These are phyloP conservation scores for Tillandsia fasciculata DNA, from an alignment of 176 grass and related monocot genomes.

Conservation along the genomic window DNA sequence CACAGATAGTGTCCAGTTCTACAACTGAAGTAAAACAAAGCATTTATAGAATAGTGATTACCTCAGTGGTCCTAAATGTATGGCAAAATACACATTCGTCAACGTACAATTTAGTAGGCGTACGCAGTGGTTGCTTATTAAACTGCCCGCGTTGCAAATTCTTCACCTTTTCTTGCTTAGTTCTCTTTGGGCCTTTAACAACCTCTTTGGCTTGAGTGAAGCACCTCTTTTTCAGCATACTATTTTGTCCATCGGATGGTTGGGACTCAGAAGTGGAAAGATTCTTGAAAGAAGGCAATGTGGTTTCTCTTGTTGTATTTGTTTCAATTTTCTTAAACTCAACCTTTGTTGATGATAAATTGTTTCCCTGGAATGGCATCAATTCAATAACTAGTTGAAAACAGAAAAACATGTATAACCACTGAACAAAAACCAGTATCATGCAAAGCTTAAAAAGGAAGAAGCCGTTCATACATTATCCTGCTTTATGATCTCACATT, in stretches of 20 bases:
- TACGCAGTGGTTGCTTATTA: not conserved
- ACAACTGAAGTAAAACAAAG: not conserved
- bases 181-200: not conserved
- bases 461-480: too few species aligned
- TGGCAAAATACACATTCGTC: slow-evolving; percentile 81
- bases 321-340: not conserved
- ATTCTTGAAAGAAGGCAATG: not conserved
- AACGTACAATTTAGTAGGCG: slow-evolving; percentile 39
- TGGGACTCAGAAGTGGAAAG: not conserved
- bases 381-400: not conserved
- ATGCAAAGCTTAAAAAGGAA: too few species aligned
- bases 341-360: not conserved
- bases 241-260: not conserved
- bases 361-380: not conserved
- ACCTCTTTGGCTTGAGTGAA: not conserved
- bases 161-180: not conserved
- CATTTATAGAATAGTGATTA: slow-evolving; percentile 10
- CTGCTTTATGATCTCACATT: too few species aligned
- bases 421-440: not conserved
- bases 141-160: not conserved
- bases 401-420: not conserved
- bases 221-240: not conserved
- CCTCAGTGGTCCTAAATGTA: slow-evolving; percentile 47
- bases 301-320: not conserved
- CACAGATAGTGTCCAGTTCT: not conserved